Evolutionary conservation across 805 yeast genomes (phyloP).

Genomic region (Ascoidea tarda): DNA sequence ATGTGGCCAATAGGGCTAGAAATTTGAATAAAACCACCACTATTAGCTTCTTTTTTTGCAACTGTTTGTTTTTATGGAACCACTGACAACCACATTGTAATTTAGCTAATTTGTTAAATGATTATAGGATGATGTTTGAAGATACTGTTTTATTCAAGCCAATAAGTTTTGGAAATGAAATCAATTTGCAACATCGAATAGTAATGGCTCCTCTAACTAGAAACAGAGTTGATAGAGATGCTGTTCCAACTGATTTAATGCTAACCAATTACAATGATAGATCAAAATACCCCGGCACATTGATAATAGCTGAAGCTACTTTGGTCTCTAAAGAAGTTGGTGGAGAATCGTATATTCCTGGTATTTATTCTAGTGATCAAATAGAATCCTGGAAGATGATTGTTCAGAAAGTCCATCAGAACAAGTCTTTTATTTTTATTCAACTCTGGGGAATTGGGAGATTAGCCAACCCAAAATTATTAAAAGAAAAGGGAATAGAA

Average conservation of each 20-base stretch:
- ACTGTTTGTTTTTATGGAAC: too few species aligned
- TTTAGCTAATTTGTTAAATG: too few species aligned
- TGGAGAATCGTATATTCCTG: background rate
- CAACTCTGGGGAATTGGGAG: background rate
- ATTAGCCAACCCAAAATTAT: too few species aligned
- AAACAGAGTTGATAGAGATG: background rate
- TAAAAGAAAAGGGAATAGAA: too few species aligned
- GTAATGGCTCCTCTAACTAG: background rate
- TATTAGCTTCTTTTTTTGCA: too few species aligned
- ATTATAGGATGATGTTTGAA: too few species aligned
- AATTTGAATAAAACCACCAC: too few species aligned
- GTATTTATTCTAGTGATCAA: background rate
- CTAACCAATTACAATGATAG: background rate
- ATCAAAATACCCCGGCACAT: background rate
- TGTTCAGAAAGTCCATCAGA: background rate
- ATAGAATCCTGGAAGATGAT: background rate
- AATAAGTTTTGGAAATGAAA: background rate
- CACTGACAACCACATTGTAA: too few species aligned
- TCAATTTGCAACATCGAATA: background rate
- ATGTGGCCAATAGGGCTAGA: too few species aligned
- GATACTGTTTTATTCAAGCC: background rate
- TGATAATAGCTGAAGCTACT: background rate
- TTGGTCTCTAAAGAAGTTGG: background rate
- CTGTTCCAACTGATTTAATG: background rate
- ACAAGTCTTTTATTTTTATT: background rate